Base-by-base conservation (phyloP, 2,329 filamentous ascomycete genomes). In the Tolypocladium nubicola region DNA sequence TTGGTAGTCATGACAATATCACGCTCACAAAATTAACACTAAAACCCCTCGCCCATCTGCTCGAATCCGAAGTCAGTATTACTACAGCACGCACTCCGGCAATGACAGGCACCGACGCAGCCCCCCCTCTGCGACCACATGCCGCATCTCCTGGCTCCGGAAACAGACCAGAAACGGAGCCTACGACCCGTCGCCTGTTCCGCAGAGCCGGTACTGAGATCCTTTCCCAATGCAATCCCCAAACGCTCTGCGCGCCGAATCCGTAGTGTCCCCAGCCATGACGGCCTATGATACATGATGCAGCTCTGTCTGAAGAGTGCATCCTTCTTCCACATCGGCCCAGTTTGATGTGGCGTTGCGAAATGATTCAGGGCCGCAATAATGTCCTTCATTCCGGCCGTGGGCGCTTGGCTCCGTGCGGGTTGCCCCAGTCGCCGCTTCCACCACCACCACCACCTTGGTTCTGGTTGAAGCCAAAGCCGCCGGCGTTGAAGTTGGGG, bases 341-440 rank as follows among this genome's bases (percentile, higher is more conserved):
- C 30, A 30, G 9, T 21, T 21, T 52, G 19, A 37, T 33, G 6
- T 49, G 19, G 45, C 4, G 9, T 2, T 49, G 45, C 45, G 9
- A 33, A 33, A n/a, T 33, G 45, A 14, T 1, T 16, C 19, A 13
- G 30, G 9, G 47, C 37, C 30, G 30, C 30, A 4, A 21, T 19
- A 16, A 26, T 13, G 33, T 33, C 45, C 19, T 21, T 52, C 30
- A 80, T 68, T 92, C 89, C 60, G 88, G 88, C 61, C 89, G 82
- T 62, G 88, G 86, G 63, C 89, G 80, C 75, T 94, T 94, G 4
- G 86, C 85, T 37, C 88, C 88, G 64, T 93, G 89, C 7, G 89
- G 89, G 66, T 93, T 93, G 78, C 88, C 89, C 72, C 84, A 84
- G 57, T 86, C 85, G 58, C 84, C 73, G 57, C 73, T 74, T 53